A percentile compares a stretch with the other conserved stretches of the same genome.
phyloP scores from a whole-genome alignment of 2,329 filamentous ascomycete genomes.

The Fusarium xyrophilum region DNA sequence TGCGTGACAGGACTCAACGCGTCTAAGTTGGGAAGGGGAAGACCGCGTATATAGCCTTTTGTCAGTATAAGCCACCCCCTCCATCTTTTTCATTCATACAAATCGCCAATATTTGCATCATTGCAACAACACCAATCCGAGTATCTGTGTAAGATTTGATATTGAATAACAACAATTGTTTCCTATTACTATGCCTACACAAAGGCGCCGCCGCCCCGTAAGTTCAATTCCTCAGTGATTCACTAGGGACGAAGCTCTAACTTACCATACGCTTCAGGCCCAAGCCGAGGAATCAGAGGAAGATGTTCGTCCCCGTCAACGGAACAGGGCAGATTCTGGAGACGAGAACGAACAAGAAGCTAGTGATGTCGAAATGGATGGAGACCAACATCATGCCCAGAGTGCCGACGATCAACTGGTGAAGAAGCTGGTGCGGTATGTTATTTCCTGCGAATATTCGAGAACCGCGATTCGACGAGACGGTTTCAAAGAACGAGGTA shows the following conservation, averaged over 20 bases:
- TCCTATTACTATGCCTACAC: slow-evolving; percentile 43
- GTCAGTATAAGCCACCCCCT: slow-evolving; percentile 10
- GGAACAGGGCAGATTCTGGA: slow-evolving; percentile 41
- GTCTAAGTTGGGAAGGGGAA: neutral
- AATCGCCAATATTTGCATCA: neutral
- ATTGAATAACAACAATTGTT: neutral
- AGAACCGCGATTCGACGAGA: slow-evolving; percentile 65
- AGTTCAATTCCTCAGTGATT: slow-evolving; percentile 21
- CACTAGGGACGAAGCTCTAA: slow-evolving; percentile 20
- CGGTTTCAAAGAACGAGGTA: slow-evolving; percentile 70
- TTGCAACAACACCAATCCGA: neutral
- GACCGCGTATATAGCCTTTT: slow-evolving; percentile 30
- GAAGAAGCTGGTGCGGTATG: slow-evolving; percentile 73
- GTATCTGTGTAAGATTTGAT: neutral
- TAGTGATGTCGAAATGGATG: slow-evolving; percentile 49
- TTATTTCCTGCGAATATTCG: slow-evolving; percentile 70
- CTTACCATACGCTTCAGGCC: slow-evolving; percentile 7
- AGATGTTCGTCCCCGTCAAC: slow-evolving; percentile 44
- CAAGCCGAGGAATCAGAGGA: slow-evolving; percentile 46
- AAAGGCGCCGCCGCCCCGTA: slow-evolving; percentile 47
- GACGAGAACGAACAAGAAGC: slow-evolving; percentile 45
- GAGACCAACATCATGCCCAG: slow-evolving; percentile 43
- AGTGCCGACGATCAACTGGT: slow-evolving; percentile 60
- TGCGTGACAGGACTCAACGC: slow-evolving; percentile 22
- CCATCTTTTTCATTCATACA: neutral